Evolutionary conservation across 805 yeast genomes (phyloP), one percentile per base, ranked within the genome.

Genomic region (Kuraishia ogatae): DNA sequence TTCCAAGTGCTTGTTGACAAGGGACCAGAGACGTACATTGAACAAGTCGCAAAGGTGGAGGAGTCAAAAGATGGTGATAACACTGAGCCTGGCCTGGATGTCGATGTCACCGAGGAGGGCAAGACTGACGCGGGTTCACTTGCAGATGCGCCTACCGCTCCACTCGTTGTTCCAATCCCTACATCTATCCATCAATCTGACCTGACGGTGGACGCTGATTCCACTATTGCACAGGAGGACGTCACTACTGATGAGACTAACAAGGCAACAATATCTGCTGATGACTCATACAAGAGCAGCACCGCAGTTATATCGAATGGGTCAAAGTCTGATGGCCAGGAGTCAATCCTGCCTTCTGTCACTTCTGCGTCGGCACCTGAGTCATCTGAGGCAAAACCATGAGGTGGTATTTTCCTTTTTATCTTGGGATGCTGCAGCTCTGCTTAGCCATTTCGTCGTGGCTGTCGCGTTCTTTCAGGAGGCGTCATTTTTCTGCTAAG

Each of bases 1-100:
- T 62, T 73, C 51, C 61, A 69, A 2, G 58, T 64, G 1, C 71
- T 78, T 51, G 62, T 74, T 48, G 68, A 70, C 20, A 62, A 72
- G 23, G 84, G 84, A 1, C 71, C 75, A 2, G 68, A 64, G 28
- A 69, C 61, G 5, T 73, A 64, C 52, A 20, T 10, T 15, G 52
- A 28, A 8, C n/a, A 20, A 68, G 76, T 19, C 76, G 75, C 26
- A 81, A 77, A 56, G 83, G 79, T 61, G 81, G 82, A 21, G 17
- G 43, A 29, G 20, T 7, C 52, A 11, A 35, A 20, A 10, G 46
- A 20, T n/a, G 39, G 39, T 50, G 22, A 8, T 20, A 35, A 59
- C 15, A 51, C 51, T 48, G 59, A 56, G 50, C 24, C 50, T 29
- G 49, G 24, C 7, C 48, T 6, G 10, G 53, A 54, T 19, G 54